Percentiles rank a stretch among this genome's conserved stretches.
phyloP scores from a whole-genome alignment of 176 grass and related monocot genomes.

The Saccharum officinarum region DNA sequence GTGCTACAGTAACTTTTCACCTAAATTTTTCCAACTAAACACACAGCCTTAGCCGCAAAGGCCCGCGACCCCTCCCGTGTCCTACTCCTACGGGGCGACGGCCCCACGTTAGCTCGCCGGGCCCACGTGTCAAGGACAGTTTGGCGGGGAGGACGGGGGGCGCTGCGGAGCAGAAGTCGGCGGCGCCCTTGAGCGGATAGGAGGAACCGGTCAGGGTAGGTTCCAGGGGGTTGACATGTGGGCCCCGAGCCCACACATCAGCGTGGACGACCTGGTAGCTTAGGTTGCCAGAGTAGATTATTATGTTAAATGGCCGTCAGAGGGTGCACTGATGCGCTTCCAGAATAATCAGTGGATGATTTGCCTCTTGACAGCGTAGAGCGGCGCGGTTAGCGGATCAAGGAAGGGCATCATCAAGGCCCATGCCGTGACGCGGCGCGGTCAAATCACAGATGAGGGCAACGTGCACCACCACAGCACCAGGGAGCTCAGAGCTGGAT shows the following conservation, averaged over 20 bases:
- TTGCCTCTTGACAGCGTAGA: neutral
- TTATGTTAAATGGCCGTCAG: neutral
- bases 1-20: no score
- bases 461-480: constrained; percentile 25
- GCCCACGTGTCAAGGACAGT: constrained; percentile 6
- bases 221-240: no score
- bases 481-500: constrained; percentile 4
- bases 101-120: neutral
- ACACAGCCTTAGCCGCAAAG: constrained; percentile 44
- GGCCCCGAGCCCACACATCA: no score
- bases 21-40: no score
- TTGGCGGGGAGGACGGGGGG: neutral
- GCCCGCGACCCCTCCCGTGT: neutral
- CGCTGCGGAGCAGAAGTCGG: no score
- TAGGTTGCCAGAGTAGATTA: no score
- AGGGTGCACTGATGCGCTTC: neutral
- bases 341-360: constrained; percentile 37
- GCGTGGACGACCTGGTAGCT: no score
- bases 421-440: neutral
- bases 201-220: no score
- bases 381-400: constrained; percentile 11
- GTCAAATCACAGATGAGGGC: constrained; percentile 39
- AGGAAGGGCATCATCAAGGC: neutral
- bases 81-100: neutral
- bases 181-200: no score